phyloP scores from a whole-genome alignment of 352 stramenopile species.

The Phytophthora sansomeana region DNA sequence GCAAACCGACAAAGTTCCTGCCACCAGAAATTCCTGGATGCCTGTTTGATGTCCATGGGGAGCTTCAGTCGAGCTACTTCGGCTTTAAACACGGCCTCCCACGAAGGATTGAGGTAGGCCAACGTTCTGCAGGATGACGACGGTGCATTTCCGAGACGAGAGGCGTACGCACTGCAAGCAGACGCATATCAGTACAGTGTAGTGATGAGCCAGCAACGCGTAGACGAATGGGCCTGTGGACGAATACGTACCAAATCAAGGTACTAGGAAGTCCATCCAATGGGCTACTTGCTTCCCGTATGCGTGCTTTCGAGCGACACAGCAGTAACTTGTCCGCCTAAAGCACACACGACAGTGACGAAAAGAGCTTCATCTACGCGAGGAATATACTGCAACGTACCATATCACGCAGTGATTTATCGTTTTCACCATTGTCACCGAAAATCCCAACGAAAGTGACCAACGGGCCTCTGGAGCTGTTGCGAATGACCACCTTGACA shows the following conservation, averaged over 20 bases:
- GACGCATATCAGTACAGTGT: slow-evolving; percentile 4
- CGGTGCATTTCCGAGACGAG: slow-evolving; percentile 30
- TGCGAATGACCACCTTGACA: slow-evolving; percentile 34
- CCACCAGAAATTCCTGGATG: slow-evolving; percentile 33
- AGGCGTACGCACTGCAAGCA: slow-evolving; percentile 38
- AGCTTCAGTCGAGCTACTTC: slow-evolving; percentile 18
- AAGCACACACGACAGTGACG: not conserved
- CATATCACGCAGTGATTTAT: slow-evolving; percentile 20
- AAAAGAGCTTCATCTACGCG: not conserved
- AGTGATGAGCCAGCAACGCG: not conserved
- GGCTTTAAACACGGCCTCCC: slow-evolving; percentile 17
- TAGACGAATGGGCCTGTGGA: not conserved
- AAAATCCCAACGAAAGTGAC: slow-evolving; percentile 36
- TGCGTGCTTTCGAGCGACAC: slow-evolving; percentile 20
- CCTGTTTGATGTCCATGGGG: slow-evolving; percentile 4
- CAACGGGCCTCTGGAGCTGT: slow-evolving; percentile 24
- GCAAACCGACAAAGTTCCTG: slow-evolving; percentile 42
- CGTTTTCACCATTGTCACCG: slow-evolving; percentile 3
- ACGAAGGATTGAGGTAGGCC: slow-evolving; percentile 39
- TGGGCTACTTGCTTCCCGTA: slow-evolving; percentile 1
- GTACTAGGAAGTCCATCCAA: slow-evolving; percentile 22
- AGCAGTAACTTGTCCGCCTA: slow-evolving; percentile 30
- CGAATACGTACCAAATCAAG: slow-evolving; percentile 38
- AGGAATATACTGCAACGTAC: slow-evolving; percentile 9
- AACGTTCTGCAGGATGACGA: slow-evolving; percentile 48